Conservation (phyloP, 1,139 yeast species). For the Hyphopichia pseudoburtonii region DNA sequence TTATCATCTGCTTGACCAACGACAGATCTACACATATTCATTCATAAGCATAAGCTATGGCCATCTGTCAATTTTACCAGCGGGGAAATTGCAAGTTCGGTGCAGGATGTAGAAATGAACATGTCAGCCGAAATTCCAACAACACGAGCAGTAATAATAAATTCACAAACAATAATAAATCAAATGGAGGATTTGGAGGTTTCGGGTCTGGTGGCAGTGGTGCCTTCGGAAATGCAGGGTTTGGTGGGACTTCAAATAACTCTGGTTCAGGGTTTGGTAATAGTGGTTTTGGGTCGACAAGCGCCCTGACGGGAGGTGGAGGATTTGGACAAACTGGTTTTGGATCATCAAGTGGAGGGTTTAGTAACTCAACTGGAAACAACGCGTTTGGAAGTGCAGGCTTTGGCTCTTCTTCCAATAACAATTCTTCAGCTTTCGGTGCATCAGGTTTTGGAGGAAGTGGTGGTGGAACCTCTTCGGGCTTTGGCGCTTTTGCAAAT, state of each 20-base stretch:
- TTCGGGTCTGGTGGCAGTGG: constrained; percentile 13
- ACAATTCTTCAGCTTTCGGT: constrained; percentile 9
- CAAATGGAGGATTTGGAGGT: constrained; percentile 5
- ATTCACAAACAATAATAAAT: background rate
- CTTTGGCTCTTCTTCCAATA: constrained; percentile 12
- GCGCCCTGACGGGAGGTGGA: no score
- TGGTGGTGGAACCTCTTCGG: constrained; percentile 8
- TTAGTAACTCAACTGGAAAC: no score
- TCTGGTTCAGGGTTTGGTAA: constrained; percentile 10
- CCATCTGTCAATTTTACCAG: constrained; percentile 1
- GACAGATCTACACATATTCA: no score
- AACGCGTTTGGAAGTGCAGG: constrained; percentile 19
- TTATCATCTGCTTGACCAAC: no score
- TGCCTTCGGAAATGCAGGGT: constrained; percentile 35
- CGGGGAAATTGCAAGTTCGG: constrained; percentile 25
- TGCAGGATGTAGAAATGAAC: constrained; percentile 17
- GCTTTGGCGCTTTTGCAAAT: constrained; percentile 9
- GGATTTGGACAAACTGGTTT: constrained; percentile 1
- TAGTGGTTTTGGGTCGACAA: constrained; percentile 8
- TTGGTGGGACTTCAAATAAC: constrained; percentile 8
- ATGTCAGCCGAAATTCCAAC: background rate
- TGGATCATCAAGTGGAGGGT: background rate
- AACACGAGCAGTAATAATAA: background rate
- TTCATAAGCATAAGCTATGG: background rate
- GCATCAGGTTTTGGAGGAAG: constrained; percentile 11